phyloP scores from a whole-genome alignment of 148 eudicot genomes.

The Spergularia bocconei region DNA sequence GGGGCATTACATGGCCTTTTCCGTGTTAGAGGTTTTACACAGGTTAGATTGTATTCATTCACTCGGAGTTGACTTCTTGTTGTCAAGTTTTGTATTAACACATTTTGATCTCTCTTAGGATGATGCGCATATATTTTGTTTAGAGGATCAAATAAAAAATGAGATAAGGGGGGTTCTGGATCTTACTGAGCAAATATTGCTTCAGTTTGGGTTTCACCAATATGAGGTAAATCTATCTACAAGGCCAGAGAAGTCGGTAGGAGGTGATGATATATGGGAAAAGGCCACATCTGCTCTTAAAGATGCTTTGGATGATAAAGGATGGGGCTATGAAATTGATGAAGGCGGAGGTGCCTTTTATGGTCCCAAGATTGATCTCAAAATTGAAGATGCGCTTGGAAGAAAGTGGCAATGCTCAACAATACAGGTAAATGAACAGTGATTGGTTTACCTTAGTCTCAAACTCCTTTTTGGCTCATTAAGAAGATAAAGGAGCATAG shows the following conservation, averaged over 20 bases:
- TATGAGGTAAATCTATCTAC: slow-evolving; percentile 96
- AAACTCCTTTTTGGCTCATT: background rate
- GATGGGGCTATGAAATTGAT: slow-evolving; percentile 90
- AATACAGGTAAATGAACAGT: slow-evolving; percentile 53
- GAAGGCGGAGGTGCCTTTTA: slow-evolving; percentile 99
- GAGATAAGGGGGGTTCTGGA: slow-evolving; percentile 96
- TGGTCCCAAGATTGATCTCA: slow-evolving; percentile 98
- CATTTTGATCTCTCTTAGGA: slow-evolving; percentile 45
- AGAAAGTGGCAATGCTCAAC: slow-evolving; percentile 99
- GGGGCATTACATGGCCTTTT: slow-evolving; percentile 97
- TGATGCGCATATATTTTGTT: slow-evolving; percentile 97
- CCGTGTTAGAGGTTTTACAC: slow-evolving; percentile 98
- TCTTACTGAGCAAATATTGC: slow-evolving; percentile 83
- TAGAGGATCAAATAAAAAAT: slow-evolving; percentile 90
- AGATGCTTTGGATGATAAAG: slow-evolving; percentile 92
- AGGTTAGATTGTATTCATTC: slow-evolving; percentile 41
- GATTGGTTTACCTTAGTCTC: background rate
- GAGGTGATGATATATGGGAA: slow-evolving; percentile 94
- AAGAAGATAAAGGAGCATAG: background rate
- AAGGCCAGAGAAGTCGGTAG: slow-evolving; percentile 91
- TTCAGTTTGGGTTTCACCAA: slow-evolving; percentile 85
- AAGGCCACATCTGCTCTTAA: slow-evolving; percentile 86
- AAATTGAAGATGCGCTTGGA: slow-evolving; percentile 99
- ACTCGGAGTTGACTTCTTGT: background rate
- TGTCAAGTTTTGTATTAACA: slow-evolving; percentile 10